Base-by-base conservation (phyloP, 2,329 filamentous ascomycete species). In the Endoconidiophora laricicola region DNA sequence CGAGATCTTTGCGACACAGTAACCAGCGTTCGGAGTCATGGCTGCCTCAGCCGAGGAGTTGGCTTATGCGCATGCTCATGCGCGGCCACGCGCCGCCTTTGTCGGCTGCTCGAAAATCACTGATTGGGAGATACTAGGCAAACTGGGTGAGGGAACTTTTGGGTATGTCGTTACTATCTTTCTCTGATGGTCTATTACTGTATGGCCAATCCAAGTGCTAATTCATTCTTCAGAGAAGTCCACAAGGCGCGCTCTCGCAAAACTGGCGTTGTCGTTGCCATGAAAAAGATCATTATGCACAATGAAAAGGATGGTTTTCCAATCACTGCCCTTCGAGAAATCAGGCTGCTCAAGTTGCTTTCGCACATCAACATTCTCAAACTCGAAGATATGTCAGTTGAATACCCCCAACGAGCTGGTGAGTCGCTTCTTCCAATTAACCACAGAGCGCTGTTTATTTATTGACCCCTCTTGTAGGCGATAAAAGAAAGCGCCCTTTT, bases 241-340 rank as follows among this genome's bases (percentile, higher is more conserved):
- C 86, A 94, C 65, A 91, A 90, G 60, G 91, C 87, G 54, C 77
- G 77, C 54, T 86, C 83, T 24, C 81, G 78, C 59, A 83, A 75
- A 59, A 84, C 79, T 1, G 82, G 84, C 49, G 73, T 76, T 22
- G 65, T 90, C 43, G 83, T 94, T 54, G 91, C 91, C 3, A 66
- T 98, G 60, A 98, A 98, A 70, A 96, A 96, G 73, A 98, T 98
- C 57, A 78, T 98, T 57, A 95, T 96, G 85, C 91, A 96, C 64
- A 94, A 96, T 64, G 91, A 98, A 69, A 96, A 95, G 64, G 91
- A 98, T 65, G 91, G 91, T 46, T 98, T 98, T 58, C 91, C 91
- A n/a, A 98, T 98, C 56, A 98, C 91, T 1, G 90, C 91, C 5
- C 75, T 98, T 43, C 84, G 91, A 61, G 91, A 98, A 65, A 95